Evolutionary conservation across 2,329 filamentous ascomycete genomes (phyloP).

Genomic region (Zopfia rhizophila): DNA sequence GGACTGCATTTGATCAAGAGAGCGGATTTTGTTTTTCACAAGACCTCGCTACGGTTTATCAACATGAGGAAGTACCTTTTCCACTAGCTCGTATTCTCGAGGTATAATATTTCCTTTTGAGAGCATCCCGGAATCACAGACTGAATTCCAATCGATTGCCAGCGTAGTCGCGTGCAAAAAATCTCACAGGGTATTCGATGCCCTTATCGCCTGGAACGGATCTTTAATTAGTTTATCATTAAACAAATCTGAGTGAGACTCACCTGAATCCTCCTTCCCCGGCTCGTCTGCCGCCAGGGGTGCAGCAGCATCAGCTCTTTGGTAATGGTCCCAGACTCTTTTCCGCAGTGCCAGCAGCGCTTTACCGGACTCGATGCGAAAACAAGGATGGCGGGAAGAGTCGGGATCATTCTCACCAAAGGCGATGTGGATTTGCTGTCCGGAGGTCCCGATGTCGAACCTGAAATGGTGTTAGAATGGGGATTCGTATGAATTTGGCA

Average conservation of each 20-base stretch:
- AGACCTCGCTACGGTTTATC: too few relatives aligned
- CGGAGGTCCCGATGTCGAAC: slow-evolving; percentile 66
- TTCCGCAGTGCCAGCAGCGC: slow-evolving; percentile 60
- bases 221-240: too few relatives aligned
- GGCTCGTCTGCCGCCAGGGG: slow-evolving; percentile 67
- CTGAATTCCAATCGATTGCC: slow-evolving; percentile 55
- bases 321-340: slow-evolving; percentile 63
- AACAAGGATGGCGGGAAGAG: slow-evolving; percentile 68
- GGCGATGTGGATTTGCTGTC: slow-evolving; percentile 68
- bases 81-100: too few relatives aligned
- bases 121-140: too few relatives aligned
- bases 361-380: slow-evolving; percentile 61
- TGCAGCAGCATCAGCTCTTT: slow-evolving; percentile 60
- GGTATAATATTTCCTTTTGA: too few relatives aligned
- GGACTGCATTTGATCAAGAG: too few relatives aligned
- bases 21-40: too few relatives aligned
- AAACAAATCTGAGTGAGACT: too few relatives aligned
- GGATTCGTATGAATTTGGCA: not conserved
- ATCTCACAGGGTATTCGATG: slow-evolving; percentile 69
- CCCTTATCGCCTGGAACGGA: slow-evolving; percentile 61
- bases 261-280: slow-evolving; percentile 59
- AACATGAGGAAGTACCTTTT: too few relatives aligned
- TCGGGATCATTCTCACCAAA: slow-evolving; percentile 56
- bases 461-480: slow-evolving; percentile 18
- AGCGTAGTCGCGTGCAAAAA: slow-evolving; percentile 65